Base-by-base conservation (phyloP, 2,329 filamentous ascomycete species). In the Claviceps sorghi region DNA sequence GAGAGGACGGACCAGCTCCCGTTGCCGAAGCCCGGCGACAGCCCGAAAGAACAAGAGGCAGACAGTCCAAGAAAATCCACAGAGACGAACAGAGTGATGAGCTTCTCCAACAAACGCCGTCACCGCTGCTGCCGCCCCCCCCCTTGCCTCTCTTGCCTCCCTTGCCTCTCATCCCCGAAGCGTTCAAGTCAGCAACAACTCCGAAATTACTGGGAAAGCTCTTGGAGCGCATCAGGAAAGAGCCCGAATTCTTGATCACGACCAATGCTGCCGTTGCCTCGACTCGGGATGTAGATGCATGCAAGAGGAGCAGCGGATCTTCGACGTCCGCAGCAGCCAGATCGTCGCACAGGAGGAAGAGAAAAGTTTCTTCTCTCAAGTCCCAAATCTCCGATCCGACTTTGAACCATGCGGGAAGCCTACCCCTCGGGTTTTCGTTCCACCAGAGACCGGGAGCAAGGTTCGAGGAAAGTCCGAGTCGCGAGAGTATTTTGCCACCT, bases 111-210 rank as follows among this genome's bases (percentile, higher is more conserved):
- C 59, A 44, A 44, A 21, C 29, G 19, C 41, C 5, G 30, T n/a
- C 29, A 4, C n/a, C n/a, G 44, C 29, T 29, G n/a, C 10, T 11
- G 10, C 43, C 17, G 15, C 22, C n/a, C n/a, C n/a, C n/a, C n/a
- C n/a, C n/a, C n/a, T n/a, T 17, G 17, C 26, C 26, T 26, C 26
- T 5, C 2, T 7, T 60, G 7, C 61, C 62, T 6, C 59, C 64
- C 5, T 50, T 67, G 8, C 64, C 65, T n/a, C 58, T 60, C 0
- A 65, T 68, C 19, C 64, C 65, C 8, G 65, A 67, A 48, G 55
- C 58, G 3, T 55, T 62, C 17, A 59, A 52, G 50, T 48, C 56
- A 7, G 58, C 57, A 10, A 34, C 58, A 22, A 60, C 62, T 7
- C 57, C 60, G 2, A 64, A 57, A 2, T 56, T 60, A 30, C 54